Conservation (phyloP, 306 rosid species). For the Acacia crassicarpa region DNA sequence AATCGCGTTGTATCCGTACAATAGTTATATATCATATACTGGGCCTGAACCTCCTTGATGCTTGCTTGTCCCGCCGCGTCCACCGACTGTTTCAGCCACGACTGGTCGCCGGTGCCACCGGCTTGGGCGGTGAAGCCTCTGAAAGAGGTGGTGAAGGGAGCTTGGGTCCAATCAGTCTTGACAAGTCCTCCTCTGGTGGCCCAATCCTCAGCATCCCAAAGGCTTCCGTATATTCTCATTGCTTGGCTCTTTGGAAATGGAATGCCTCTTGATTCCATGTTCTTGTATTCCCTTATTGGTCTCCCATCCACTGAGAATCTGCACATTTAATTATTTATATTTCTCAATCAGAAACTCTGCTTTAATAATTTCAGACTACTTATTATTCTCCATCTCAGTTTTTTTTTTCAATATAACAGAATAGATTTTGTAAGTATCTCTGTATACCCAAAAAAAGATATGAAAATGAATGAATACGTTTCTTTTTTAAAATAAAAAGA, state of each 20-base stretch:
- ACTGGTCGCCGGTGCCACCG: background rate
- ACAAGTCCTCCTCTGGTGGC: slow-evolving; percentile 70
- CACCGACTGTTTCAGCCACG: slow-evolving; percentile 48
- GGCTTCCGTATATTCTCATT: slow-evolving; percentile 58
- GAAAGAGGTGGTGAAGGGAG: slow-evolving; percentile 65
- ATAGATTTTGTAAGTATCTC: no score
- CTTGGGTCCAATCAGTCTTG: slow-evolving; percentile 63
- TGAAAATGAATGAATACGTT: background rate
- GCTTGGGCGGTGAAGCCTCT: slow-evolving; percentile 38
- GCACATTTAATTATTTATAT: background rate
- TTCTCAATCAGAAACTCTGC: background rate
- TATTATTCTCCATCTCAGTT: background rate
- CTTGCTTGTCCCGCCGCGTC: slow-evolving; percentile 7
- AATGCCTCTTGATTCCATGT: slow-evolving; percentile 55
- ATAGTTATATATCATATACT: slow-evolving; percentile 63
- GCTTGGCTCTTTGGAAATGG: slow-evolving; percentile 54
- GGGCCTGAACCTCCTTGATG: slow-evolving; percentile 49
- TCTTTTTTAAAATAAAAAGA: no score
- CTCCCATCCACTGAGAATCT: slow-evolving; percentile 66
- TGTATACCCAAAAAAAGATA: no score
- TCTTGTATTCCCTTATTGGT: slow-evolving; percentile 68
- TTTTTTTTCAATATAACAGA: no score
- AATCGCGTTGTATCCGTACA: slow-evolving; percentile 52
- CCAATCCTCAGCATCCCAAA: slow-evolving; percentile 66
- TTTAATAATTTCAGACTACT: background rate